Evolutionary conservation across 768 basidiomycete species (phyloP), one percentile per base, ranked within the genome.

Genomic region (Xanthoconium purpureum): DNA sequence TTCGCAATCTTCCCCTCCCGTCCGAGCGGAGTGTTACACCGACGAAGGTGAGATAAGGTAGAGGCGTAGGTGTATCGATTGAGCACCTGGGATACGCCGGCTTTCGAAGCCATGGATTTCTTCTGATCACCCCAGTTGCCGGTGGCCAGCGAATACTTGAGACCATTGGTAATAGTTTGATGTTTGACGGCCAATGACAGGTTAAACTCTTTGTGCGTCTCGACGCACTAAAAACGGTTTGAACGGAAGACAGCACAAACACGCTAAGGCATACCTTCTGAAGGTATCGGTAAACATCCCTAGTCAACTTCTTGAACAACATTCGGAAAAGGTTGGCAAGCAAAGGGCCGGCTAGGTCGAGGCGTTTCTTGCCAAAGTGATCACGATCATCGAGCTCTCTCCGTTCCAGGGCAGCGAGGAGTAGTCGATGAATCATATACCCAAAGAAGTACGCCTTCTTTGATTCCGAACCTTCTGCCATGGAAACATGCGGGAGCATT

Each of bases 121-220:
- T 98, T 97, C 75, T 98, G 94, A 71, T 97, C 95, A 29, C 96
- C 96, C 97, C 97, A 99, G 70, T 99, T 99, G 58, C 97, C 97
- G 0, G 97, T 99, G 32, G 95, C 94, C 33, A 99, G 80, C 17
- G 97, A 98, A 71, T 98, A 98, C 69, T 96, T 95, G 51, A 99
- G 81, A 57, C 97, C 97, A 72, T 98, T 97, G 29, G 95, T 98
- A 61, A 99, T 98, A 33, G 94, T 98, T 66, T 91, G 91, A 64
- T 94, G 89, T 72, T 96, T 96, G 69, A 99, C 93, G 32, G 96
- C 96, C 36, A 91, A 75, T 37, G 86, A 84, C 61, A 98, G 81
- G 67, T 90, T 90, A 74, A 99, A 99, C 67, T 94, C 89, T 71
- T 97, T 97, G 68, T 93, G 89, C 4, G 89, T 88, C 74, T 98